Base-by-base conservation (phyloP, 2,329 filamentous ascomycete genomes). In the Aspergillus sp. region DNA sequence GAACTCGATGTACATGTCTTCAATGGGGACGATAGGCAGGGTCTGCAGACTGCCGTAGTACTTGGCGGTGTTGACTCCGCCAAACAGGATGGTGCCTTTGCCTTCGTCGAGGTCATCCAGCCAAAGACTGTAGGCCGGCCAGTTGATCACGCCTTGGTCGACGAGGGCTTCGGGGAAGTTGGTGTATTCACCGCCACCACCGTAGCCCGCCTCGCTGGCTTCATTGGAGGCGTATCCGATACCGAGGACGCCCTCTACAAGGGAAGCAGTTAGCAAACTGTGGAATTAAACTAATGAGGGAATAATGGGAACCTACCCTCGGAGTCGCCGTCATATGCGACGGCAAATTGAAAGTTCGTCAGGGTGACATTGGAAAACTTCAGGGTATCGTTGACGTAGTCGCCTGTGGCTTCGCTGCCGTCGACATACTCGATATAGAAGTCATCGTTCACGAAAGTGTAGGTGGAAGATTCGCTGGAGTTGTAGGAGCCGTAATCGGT, bases 341-440 rank as follows among this genome's bases (percentile, higher is more conserved):
- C 41, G 7, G 56, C 63, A 17, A 65, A 65, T 17, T 63, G 58
- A 2, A 63, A 45, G 17, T 56, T 13, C 1, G 57, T 56, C 1
- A 65, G 13, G 1, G 56, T 41, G 5, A 60, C 61, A n/a, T 55
- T 52, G 7, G 41, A 57, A 9, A 65, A 59, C 19, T 21, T 21
- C 8, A 63, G 28, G 8, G 52, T 58, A 55, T 65, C 63, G 4
- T 49, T 54, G 12, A 86, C 90, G 72, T 95, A 96, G 75, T 92
- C 89, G 38, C 92, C 92, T 1, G 79, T 73, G 1, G 91, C 89
- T 6, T 87, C 86, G 0, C 89, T 90, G 51, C 90, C 89, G 74
- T 95, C 91, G 32, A 89, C 88, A 63, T 96, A 96, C 1, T 88
- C 87, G 63, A 95, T 95, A 77, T 92, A 91, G 80, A 96, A 96